phyloP scores from a whole-genome alignment of 768 basidiomycete species.

The Baorangia bicolor region DNA sequence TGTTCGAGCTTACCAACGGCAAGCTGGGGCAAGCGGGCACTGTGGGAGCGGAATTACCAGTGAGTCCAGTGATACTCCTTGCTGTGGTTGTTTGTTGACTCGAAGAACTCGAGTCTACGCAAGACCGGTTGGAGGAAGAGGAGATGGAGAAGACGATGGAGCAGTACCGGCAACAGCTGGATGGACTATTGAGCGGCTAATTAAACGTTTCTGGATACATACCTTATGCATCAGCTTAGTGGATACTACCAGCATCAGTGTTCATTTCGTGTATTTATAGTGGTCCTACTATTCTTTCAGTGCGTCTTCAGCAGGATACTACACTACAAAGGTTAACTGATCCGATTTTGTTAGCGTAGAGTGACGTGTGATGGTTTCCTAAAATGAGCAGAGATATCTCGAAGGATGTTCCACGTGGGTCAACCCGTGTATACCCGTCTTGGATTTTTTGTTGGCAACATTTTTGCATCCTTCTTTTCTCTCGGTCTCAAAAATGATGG shows the following conservation, averaged over 20 bases:
- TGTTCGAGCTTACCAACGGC: constrained; percentile 94
- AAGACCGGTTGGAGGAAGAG: constrained; percentile 70
- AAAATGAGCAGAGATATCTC: constrained; percentile 1
- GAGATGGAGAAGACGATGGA: constrained; percentile 89
- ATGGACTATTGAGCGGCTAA: constrained; percentile 72
- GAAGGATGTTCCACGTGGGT: constrained; percentile 18
- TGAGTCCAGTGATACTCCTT: constrained; percentile 39
- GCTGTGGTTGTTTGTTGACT: constrained; percentile 6
- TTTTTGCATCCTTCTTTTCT: constrained; percentile 14
- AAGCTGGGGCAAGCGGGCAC: constrained; percentile 86
- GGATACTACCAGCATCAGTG: not conserved
- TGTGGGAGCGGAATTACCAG: constrained; percentile 72
- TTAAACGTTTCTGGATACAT: constrained; percentile 11
- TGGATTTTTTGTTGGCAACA: constrained; percentile 14
- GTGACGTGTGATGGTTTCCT: constrained; percentile 1
- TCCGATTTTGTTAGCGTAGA: not conserved
- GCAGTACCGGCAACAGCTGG: constrained; percentile 84
- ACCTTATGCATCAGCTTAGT: constrained; percentile 8
- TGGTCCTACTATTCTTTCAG: not conserved
- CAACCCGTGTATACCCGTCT: constrained; percentile 25
- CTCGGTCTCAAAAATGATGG: constrained; percentile 50
- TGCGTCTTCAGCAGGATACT: not conserved
- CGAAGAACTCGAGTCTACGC: constrained; percentile 42
- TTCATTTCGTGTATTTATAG: constrained; percentile 13
- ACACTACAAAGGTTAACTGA: not conserved